Conservation (phyloP, 371 early-diverging fungal species). For the Fennellomyces sp. region DNA sequence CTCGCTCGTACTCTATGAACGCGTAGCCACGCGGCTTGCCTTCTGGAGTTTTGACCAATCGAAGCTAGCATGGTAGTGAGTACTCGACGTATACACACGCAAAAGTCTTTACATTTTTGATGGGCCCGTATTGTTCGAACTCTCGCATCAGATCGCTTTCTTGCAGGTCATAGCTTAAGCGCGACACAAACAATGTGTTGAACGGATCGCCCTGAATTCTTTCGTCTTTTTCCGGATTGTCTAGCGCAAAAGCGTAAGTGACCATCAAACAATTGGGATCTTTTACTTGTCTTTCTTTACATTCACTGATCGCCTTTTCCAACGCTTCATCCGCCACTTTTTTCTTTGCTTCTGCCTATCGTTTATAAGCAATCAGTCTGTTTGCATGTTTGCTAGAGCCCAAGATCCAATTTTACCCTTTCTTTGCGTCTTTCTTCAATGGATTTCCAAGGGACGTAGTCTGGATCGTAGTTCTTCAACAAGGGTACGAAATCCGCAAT, state of each 20-base stretch:
- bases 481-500: constrained; percentile 68
- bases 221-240: constrained; percentile 74
- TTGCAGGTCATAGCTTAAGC: constrained; percentile 82
- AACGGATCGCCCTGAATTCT: constrained; percentile 87
- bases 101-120: constrained; percentile 66
- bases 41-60: constrained; percentile 68
- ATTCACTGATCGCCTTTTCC: constrained; percentile 55
- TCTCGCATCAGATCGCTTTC: constrained; percentile 81
- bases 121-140: constrained; percentile 86
- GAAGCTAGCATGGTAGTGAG: constrained; percentile 51
- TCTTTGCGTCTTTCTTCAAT: constrained; percentile 71
- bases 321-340: constrained; percentile 62
- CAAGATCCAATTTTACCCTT: constrained; percentile 53
- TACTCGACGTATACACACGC: neutral
- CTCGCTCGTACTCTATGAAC: constrained; percentile 94
- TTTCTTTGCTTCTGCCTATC: constrained; percentile 56
- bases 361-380: constrained; percentile 18
- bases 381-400: constrained; percentile 23
- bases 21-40: constrained; percentile 91
- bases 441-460: constrained; percentile 78
- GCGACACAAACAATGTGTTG: constrained; percentile 90
- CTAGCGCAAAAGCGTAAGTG: too few relatives aligned
- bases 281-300: constrained; percentile 27
- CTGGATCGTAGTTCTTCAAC: constrained; percentile 67
- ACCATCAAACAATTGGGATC: neutral